Conservation (phyloP, 2,329 filamentous ascomycete species). For the Apiospora malaysiana region DNA sequence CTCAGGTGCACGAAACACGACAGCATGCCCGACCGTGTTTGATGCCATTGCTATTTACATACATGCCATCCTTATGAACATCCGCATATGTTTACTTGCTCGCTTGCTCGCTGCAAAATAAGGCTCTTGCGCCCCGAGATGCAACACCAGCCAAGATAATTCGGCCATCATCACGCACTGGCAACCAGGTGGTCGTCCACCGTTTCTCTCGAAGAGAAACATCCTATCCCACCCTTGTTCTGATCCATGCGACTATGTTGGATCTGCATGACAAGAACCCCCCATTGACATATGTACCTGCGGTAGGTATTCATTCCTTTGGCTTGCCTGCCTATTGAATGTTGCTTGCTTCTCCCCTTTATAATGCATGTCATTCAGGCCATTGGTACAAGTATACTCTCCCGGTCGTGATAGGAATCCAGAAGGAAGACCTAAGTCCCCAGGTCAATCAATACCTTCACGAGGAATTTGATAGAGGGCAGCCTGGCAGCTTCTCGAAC, state of each 20-base stretch:
- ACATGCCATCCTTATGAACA: neutral
- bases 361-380: constrained; percentile 1
- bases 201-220: neutral
- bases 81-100: neutral
- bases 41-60: neutral
- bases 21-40: neutral
- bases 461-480: neutral
- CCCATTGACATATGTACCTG: neutral
- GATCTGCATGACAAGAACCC: constrained; percentile 12
- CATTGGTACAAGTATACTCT: neutral
- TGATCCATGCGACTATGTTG: constrained; percentile 16
- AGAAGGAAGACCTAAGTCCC: neutral
- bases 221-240: neutral
- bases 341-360: neutral
- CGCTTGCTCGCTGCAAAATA: neutral
- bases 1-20: neutral
- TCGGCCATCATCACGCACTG: neutral
- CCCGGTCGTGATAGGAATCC: neutral
- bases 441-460: neutral
- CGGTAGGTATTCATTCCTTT: neutral
- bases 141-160: neutral
- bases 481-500: neutral
- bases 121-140: constrained; percentile 1
- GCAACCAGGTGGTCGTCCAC: neutral
- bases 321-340: neutral